Conservation (phyloP, 1,139 yeast genomes). For the Kodamaea alishanica region DNA sequence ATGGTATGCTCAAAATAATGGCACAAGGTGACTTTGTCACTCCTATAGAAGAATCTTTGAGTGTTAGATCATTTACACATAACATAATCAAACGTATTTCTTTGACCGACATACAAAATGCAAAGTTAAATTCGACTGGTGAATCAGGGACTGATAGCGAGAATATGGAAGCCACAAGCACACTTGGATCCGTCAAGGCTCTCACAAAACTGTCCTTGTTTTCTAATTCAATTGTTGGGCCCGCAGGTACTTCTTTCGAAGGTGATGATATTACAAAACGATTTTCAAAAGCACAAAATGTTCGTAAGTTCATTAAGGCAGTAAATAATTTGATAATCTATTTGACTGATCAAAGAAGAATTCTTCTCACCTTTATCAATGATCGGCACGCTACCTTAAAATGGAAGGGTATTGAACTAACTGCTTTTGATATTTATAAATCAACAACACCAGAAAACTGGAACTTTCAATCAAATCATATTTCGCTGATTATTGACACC, state of each 20-base stretch:
- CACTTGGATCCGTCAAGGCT: slow-evolving; percentile 1
- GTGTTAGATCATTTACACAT: slow-evolving; percentile 15
- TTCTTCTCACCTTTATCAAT: slow-evolving; percentile 36
- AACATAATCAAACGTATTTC: slow-evolving; percentile 18
- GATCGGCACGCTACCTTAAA: slow-evolving; percentile 31
- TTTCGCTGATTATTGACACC: slow-evolving; percentile 66
- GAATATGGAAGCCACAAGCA: slow-evolving; percentile 8
- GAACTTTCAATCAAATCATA: slow-evolving; percentile 18
- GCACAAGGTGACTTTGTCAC: slow-evolving; percentile 9
- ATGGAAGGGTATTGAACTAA: slow-evolving; percentile 46
- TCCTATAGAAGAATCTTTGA: slow-evolving; percentile 12
- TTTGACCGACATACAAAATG: slow-evolving; percentile 24
- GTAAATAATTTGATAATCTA: slow-evolving; percentile 54
- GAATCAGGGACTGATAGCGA: slow-evolving; percentile 31
- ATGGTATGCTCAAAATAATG: slow-evolving; percentile 20
- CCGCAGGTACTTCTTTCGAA: slow-evolving; percentile 2
- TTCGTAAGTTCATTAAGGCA: slow-evolving; percentile 37
- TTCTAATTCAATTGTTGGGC: slow-evolving; percentile 1
- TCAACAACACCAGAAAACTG: slow-evolving; percentile 12
- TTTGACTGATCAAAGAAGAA: slow-evolving; percentile 52
- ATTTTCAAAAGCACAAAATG: slow-evolving; percentile 20
- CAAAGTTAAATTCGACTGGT: slow-evolving; percentile 16
- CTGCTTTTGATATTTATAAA: slow-evolving; percentile 39
- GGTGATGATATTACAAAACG: too few species aligned
- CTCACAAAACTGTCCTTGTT: slow-evolving; percentile 5